Evolutionary conservation across 805 yeast species (phyloP).

Genomic region (Monosporozyma solicola): DNA sequence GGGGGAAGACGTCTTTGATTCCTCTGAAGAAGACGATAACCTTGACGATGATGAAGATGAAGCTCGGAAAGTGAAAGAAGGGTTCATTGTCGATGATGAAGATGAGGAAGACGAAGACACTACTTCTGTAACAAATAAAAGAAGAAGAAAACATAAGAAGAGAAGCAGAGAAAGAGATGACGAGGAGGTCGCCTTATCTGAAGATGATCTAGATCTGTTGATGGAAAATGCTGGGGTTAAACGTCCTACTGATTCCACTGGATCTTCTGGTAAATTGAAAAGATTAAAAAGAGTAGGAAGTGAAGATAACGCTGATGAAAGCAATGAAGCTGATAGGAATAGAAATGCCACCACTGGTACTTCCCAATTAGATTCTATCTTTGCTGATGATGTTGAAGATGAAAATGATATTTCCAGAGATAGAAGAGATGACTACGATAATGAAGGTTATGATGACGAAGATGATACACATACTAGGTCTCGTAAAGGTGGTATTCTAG

Average conservation of each 20-base stretch:
- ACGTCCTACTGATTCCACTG: slow-evolving; percentile 32
- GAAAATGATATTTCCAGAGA: slow-evolving; percentile 9
- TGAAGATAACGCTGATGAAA: slow-evolving; percentile 29
- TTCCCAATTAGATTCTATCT: slow-evolving; percentile 33
- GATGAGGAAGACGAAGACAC: slow-evolving; percentile 47
- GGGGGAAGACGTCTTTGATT: slow-evolving; percentile 49
- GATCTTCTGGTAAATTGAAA: slow-evolving; percentile 46
- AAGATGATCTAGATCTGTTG: slow-evolving; percentile 87
- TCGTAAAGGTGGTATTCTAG: slow-evolving; percentile 38
- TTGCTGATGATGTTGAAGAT: slow-evolving; percentile 33
- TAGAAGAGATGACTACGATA: slow-evolving; percentile 17
- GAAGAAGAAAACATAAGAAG: slow-evolving; percentile 34
- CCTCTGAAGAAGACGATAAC: slow-evolving; percentile 87
- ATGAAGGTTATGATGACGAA: slow-evolving; percentile 15
- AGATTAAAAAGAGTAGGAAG: slow-evolving; percentile 71
- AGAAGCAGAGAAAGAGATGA: slow-evolving; percentile 35
- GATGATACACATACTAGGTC: slow-evolving; percentile 17
- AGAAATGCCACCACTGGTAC: slow-evolving; percentile 9
- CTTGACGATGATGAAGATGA: slow-evolving; percentile 86
- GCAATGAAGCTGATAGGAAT: slow-evolving; percentile 10
- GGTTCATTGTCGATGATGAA: slow-evolving; percentile 90
- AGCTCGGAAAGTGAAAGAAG: slow-evolving; percentile 71
- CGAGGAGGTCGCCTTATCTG: slow-evolving; percentile 68
- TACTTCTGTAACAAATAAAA: slow-evolving; percentile 19
- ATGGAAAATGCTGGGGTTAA: slow-evolving; percentile 84